Conservation (phyloP, 176 grass and related monocot species). For the Typha latifolia region DNA sequence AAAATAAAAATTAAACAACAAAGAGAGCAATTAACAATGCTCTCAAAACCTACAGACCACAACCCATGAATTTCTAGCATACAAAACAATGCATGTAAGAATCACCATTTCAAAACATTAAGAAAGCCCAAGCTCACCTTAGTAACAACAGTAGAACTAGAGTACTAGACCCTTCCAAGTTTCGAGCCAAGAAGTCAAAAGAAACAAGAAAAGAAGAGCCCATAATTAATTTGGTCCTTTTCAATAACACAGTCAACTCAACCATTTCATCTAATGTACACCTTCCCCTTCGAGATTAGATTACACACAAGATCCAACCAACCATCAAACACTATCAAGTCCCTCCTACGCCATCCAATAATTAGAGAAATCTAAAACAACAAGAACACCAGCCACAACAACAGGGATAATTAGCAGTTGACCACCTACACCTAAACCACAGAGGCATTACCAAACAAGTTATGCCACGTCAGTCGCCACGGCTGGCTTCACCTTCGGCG, state of each 20-base stretch:
- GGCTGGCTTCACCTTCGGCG: constrained; percentile 47
- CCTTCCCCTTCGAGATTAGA: constrained; percentile 21
- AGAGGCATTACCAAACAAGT: background rate
- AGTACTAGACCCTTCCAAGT: background rate
- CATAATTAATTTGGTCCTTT: constrained; percentile 16
- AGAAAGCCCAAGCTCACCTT: too few relatives aligned
- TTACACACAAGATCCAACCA: constrained; percentile 21
- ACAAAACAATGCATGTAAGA: too few relatives aligned
- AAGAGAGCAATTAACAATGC: too few relatives aligned
- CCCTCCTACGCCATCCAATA: constrained; percentile 5
- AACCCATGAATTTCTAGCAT: too few relatives aligned
- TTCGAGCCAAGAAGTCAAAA: constrained; percentile 1
- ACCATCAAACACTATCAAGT: constrained; percentile 8
- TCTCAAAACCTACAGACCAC: too few relatives aligned
- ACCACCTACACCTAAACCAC: background rate
- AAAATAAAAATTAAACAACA: too few relatives aligned
- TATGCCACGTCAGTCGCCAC: background rate
- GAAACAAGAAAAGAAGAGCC: background rate
- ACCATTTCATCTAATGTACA: constrained; percentile 16
- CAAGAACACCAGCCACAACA: background rate
- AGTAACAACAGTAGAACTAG: too few relatives aligned
- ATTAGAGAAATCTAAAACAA: constrained; percentile 2
- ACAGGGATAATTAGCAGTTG: constrained; percentile 3
- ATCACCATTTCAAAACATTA: too few relatives aligned
- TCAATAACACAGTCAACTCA: constrained; percentile 29